Evolutionary conservation across 148 eudicot species (phyloP).

Genomic region (Selenicereus undatus): DNA sequence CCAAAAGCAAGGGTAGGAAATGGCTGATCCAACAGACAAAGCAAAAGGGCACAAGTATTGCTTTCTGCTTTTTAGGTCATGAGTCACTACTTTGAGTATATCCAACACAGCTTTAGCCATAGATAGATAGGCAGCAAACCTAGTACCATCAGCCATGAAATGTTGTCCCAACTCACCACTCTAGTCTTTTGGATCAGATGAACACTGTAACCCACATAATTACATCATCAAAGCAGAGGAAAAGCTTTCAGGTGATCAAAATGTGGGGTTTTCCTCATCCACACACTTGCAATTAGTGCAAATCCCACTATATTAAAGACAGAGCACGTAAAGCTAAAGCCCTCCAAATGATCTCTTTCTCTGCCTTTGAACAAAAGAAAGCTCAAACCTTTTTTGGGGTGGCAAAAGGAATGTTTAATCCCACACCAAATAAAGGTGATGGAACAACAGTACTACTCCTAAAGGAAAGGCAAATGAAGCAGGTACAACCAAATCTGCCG

Average conservation of each 20-base stretch:
- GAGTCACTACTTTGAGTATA: slow-evolving; percentile 3
- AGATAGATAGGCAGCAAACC: slow-evolving; percentile 5
- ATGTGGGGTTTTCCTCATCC: slow-evolving; percentile 25
- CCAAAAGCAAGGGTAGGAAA: background rate
- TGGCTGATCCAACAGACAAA: background rate
- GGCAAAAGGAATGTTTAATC: slow-evolving; percentile 25
- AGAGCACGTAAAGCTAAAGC: slow-evolving; percentile 14
- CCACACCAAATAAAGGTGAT: slow-evolving; percentile 8
- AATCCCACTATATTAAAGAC: slow-evolving; percentile 24
- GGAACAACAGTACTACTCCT: background rate
- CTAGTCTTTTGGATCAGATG: background rate
- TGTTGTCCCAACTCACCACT: background rate
- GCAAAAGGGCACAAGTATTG: background rate
- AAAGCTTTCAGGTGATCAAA: slow-evolving; percentile 6
- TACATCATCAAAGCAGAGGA: slow-evolving; percentile 19
- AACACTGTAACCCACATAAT: slow-evolving; percentile 8
- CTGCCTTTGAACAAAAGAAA: slow-evolving; percentile 11
- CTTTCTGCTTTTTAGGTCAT: slow-evolving; percentile 3
- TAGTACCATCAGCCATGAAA: slow-evolving; percentile 14
- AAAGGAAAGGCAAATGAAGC: slow-evolving; percentile 11
- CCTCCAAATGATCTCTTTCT: slow-evolving; percentile 7
- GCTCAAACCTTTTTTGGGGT: slow-evolving; percentile 19
- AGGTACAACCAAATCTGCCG: slow-evolving; percentile 5
- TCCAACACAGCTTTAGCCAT: slow-evolving; percentile 9
- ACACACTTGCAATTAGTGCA: slow-evolving; percentile 25